These are phyloP conservation scores for Rhodotorula sphaerocarpa DNA, from an alignment of 768 basidiomycete species.

Conservation along the genomic window DNA sequence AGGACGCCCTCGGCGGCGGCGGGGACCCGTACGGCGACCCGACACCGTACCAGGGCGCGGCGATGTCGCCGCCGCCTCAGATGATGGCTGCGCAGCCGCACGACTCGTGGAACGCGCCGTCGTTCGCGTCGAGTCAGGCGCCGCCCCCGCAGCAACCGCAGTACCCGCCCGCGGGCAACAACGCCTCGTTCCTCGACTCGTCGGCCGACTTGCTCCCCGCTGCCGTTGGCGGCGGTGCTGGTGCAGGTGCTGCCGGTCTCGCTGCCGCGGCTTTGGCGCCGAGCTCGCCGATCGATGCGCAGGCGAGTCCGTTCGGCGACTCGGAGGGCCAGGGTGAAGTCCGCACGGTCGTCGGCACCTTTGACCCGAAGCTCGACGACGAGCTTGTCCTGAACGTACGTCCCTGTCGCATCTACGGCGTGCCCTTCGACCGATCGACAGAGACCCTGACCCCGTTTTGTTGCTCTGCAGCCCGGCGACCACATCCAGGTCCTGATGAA, in stretches of 20 bases:
- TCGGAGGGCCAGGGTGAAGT: conserved; percentile 35
- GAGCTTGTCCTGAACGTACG: conserved; percentile 37
- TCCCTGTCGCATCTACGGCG: background rate
- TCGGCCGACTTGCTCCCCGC: conserved; percentile 19
- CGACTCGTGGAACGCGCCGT: background rate
- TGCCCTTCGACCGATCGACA: background rate
- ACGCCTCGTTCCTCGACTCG: background rate
- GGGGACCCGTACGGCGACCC: background rate
- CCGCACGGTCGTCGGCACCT: conserved; percentile 34
- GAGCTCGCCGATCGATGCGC: background rate
- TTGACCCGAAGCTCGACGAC: conserved; percentile 37
- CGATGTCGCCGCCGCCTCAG: background rate
- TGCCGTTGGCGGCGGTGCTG: background rate
- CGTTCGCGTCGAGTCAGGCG: background rate
- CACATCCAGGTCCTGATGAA: conserved; percentile 37
- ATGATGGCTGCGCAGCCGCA: background rate
- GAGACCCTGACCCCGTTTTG: background rate
- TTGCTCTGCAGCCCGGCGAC: conserved; percentile 33
- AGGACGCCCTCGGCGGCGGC: background rate
- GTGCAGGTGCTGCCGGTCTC: background rate
- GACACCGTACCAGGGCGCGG: background rate
- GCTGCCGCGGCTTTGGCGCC: conserved; percentile 1
- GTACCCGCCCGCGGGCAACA: conserved; percentile 6
- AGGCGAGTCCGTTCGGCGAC: conserved; percentile 36
- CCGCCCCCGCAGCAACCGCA: background rate